Evolutionary conservation across 1,284 basidiomycete species (phyloP), one percentile per base, ranked within the genome.

Genomic region (Boletellus deceptivus): DNA sequence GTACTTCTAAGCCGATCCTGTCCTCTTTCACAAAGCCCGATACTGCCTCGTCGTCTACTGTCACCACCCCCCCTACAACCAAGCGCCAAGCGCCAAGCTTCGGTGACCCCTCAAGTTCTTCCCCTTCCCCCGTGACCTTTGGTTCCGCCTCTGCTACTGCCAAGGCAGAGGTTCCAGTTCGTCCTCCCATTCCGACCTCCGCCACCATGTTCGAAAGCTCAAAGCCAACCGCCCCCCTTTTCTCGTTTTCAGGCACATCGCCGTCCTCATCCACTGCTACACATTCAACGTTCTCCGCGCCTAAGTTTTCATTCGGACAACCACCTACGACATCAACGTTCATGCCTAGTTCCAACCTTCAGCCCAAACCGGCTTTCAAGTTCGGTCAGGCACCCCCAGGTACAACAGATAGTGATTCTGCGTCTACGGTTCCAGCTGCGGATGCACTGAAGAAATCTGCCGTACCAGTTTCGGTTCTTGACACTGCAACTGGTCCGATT

Each of bases 261-360:
- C 18, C 29, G 29, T 31, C 29, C 17, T 42, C 59, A 25, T 40
- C 60, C 16, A 39, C 48, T 37, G 17, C 43, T 14, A 37, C 50
- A 27, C 43, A 22, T n/a, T 33, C 53, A 11, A 24, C 48, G 18
- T 25, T 52, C 24, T 35, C 53, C 13, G 37, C 18, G 35, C 55
- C 62, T n/a, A 66, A 59, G 37, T 68, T 66, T 46, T 53, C 67
- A 22, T 68, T 72, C 24, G 57, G 57, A 20, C 59, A 60, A 20
- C 51, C 53, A 2, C 54, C 63, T 18, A 41, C 57, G 10, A 37
- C 53, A 34, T 53, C 62, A 3, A 36, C 49, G 25, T 49, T 54
- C 14, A 25, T 46, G 4, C 31, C 64, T 14, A 25, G 49, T 24
- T 36, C 54, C 18, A 52, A 53, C 38, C 39, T 46, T 34, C 59